Conservation (phyloP, 495 filamentous ascomycete species). For the Daldinia concentrica region DNA sequence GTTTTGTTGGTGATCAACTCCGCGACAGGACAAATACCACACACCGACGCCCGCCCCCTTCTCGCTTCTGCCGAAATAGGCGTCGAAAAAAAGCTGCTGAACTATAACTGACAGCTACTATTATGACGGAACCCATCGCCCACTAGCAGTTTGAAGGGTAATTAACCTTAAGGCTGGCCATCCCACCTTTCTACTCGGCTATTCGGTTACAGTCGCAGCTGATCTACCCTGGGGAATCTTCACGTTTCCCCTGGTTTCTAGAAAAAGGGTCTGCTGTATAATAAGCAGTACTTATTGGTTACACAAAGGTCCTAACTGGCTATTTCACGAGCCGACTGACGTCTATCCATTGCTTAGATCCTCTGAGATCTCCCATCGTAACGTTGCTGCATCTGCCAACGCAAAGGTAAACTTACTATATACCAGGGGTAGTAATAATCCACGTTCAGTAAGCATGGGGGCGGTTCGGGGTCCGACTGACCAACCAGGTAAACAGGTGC, state of each 20-base stretch:
- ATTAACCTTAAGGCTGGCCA: slow-evolving; percentile 40
- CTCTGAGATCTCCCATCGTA: slow-evolving; percentile 40
- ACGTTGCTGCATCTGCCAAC: slow-evolving; percentile 39
- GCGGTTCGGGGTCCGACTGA: slow-evolving; percentile 9
- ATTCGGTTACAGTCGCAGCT: slow-evolving; percentile 35
- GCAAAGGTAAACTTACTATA: slow-evolving; percentile 24
- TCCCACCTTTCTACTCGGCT: slow-evolving; percentile 37
- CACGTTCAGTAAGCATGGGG: slow-evolving; percentile 19
- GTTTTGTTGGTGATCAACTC: slow-evolving; percentile 33
- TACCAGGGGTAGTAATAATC: slow-evolving; percentile 31
- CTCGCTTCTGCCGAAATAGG: slow-evolving; percentile 42
- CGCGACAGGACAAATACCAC: slow-evolving; percentile 35
- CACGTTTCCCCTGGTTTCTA: slow-evolving; percentile 35
- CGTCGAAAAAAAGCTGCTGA: slow-evolving; percentile 31
- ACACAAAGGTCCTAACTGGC: slow-evolving; percentile 32
- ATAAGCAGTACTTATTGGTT: slow-evolving; percentile 32
- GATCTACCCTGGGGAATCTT: slow-evolving; percentile 36
- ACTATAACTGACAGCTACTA: slow-evolving; percentile 15
- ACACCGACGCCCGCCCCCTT: slow-evolving; percentile 26
- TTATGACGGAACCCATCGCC: background rate
- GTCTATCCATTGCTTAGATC: slow-evolving; percentile 35
- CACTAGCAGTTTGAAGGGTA: slow-evolving; percentile 5
- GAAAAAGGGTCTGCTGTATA: slow-evolving; percentile 29
- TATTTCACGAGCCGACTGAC: slow-evolving; percentile 35
- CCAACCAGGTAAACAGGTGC: slow-evolving; percentile 15